Percentiles rank a stretch among this genome's conserved stretches.
Evolutionary conservation across 306 rosid genomes (phyloP).

Genomic region (Arachis hypogaea): DNA sequence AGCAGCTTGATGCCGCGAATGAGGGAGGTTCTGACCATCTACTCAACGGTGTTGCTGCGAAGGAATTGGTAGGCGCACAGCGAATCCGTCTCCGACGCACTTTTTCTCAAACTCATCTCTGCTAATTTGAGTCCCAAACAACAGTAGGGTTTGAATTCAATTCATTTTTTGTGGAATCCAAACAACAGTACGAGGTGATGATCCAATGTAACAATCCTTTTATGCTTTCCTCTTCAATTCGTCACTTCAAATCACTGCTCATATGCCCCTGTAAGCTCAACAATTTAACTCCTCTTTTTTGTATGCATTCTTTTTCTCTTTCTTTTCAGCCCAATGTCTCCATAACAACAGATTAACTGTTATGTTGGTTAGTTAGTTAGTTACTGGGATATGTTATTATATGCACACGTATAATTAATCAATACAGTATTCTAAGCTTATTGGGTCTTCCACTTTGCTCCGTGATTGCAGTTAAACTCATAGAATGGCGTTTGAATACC

Average conservation of each 20-base stretch:
- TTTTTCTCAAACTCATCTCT: no score
- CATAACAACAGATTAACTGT: not conserved
- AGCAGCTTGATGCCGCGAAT: no score
- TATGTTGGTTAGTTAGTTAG: not conserved
- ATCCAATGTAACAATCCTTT: slow-evolving; percentile 11
- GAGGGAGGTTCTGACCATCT: no score
- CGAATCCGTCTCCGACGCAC: no score
- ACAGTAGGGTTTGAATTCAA: no score
- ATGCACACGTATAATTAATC: no score
- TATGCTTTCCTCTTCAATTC: not conserved
- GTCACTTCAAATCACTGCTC: slow-evolving; percentile 12
- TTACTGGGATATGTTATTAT: no score
- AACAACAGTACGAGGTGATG: slow-evolving; percentile 26
- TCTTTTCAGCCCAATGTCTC: not conserved
- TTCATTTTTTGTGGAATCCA: not conserved
- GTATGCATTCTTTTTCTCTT: not conserved
- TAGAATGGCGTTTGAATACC: not conserved
- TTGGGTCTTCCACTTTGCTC: not conserved
- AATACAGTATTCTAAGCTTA: no score
- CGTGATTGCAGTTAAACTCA: slow-evolving; percentile 24
- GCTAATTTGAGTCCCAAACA: no score
- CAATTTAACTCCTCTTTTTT: not conserved
- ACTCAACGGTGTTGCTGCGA: no score
- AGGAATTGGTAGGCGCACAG: no score
- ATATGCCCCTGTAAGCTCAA: slow-evolving; percentile 7